Evolutionary conservation across 164 flowering plant species (phyloP).

Genomic region (Houttuynia cordata): DNA sequence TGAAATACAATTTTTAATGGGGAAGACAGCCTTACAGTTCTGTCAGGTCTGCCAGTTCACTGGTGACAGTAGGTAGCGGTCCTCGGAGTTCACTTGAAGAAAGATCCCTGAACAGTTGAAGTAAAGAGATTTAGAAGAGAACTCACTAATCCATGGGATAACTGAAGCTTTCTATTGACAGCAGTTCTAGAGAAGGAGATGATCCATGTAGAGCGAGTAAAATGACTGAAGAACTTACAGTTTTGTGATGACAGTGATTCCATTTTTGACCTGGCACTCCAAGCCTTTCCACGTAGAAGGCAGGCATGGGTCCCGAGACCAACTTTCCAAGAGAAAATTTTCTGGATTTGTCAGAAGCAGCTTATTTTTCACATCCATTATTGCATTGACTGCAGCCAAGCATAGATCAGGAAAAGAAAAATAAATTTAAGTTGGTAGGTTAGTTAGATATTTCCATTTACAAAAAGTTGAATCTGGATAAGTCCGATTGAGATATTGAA

Average conservation of each 20-base stretch:
- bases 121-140: neutral
- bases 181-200: neutral
- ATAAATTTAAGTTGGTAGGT: neutral
- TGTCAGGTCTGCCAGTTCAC: slow-evolving; percentile 27
- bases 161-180: neutral
- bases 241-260: slow-evolving; percentile 19
- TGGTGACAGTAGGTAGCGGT: slow-evolving; percentile 30
- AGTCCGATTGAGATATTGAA: slow-evolving; percentile 28
- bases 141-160: neutral
- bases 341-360: slow-evolving; percentile 25
- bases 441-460: no score
- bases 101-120: slow-evolving; percentile 36
- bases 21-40: slow-evolving; percentile 26
- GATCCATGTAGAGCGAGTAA: neutral
- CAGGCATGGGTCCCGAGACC: slow-evolving; percentile 71
- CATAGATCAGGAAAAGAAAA: neutral
- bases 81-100: slow-evolving; percentile 35
- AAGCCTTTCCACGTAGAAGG: slow-evolving; percentile 46
- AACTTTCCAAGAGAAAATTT: slow-evolving; percentile 26
- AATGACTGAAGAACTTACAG: slow-evolving; percentile 20
- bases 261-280: slow-evolving; percentile 22
- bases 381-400: slow-evolving; percentile 27
- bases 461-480: slow-evolving; percentile 4
- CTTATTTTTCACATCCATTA: slow-evolving; percentile 32
- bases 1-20: neutral